Evolutionary conservation across 2,329 filamentous ascomycete genomes (phyloP).

Genomic region (Microsporum canis): DNA sequence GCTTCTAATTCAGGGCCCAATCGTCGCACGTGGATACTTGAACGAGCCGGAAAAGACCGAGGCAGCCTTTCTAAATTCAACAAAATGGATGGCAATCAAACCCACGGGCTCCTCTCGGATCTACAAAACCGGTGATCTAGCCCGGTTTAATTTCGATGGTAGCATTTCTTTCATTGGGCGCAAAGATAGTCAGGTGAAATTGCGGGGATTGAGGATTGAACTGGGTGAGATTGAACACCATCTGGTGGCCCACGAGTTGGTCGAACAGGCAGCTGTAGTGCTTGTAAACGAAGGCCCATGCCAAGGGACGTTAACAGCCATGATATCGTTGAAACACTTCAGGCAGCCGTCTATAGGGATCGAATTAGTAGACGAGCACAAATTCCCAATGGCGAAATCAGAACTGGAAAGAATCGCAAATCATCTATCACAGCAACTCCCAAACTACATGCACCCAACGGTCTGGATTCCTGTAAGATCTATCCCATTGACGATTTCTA

Average conservation of each 20-base stretch:
- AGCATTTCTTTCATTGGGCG: constrained; percentile 70
- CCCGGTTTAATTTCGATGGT: constrained; percentile 54
- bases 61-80: constrained; percentile 15
- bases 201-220: constrained; percentile 73
- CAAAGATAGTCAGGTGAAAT: constrained; percentile 68
- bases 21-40: constrained; percentile 29
- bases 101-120: constrained; percentile 32
- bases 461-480: constrained; percentile 9
- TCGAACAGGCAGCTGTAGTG: constrained; percentile 6
- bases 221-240: constrained; percentile 75
- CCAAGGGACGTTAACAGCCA: not conserved
- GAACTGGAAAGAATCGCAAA: constrained; percentile 21
- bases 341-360: constrained; percentile 4
- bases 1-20: constrained; percentile 30
- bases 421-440: constrained; percentile 28
- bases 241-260: constrained; percentile 15
- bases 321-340: constrained; percentile 7
- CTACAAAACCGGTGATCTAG: constrained; percentile 79
- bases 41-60: constrained; percentile 15
- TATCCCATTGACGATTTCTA: constrained; percentile 11
- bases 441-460: constrained; percentile 12
- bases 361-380: not conserved
- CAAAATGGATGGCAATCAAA: constrained; percentile 11
- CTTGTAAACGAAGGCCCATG: constrained; percentile 3
- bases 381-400: not conserved